These are phyloP conservation scores for Exophiala sp. DNA, from an alignment of 2,329 filamentous ascomycete genomes.

Conservation along the genomic window DNA sequence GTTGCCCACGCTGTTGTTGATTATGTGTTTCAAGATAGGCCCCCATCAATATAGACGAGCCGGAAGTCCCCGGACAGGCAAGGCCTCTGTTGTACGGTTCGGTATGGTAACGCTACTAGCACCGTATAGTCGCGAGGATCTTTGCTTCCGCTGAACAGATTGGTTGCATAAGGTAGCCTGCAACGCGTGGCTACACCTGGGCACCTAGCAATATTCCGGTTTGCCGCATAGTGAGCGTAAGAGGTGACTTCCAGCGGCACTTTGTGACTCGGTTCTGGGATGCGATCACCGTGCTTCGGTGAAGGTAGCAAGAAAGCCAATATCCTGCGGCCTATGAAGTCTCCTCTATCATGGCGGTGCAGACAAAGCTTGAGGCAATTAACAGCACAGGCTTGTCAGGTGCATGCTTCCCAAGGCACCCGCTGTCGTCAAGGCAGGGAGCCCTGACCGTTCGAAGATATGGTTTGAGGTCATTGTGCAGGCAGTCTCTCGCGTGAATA, in stretches of 20 bases:
- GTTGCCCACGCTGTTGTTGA: no score
- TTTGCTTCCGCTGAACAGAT: background rate
- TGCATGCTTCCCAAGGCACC: background rate
- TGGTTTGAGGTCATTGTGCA: background rate
- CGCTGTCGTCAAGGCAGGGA: background rate
- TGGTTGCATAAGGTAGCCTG: background rate
- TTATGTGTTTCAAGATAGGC: background rate
- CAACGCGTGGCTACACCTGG: background rate
- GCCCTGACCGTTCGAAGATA: background rate
- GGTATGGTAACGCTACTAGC: conserved; percentile 6
- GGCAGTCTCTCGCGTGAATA: background rate
- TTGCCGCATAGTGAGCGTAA: no score
- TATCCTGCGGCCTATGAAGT: no score
- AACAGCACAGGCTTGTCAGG: background rate
- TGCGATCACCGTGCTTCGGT: no score
- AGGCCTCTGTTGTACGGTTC: background rate
- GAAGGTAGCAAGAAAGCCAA: no score
- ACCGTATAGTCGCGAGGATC: background rate
- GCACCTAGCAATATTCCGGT: no score
- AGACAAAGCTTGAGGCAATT: background rate
- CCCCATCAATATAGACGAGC: background rate
- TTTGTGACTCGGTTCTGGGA: no score
- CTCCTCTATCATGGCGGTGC: no score
- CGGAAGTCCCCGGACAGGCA: no score
- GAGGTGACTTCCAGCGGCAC: no score